A percentile compares a stretch with the other conserved stretches of the same genome.
phyloP scores from a whole-genome alignment of 495 filamentous ascomycete genomes.

The Lasiosphaeria hispida region DNA sequence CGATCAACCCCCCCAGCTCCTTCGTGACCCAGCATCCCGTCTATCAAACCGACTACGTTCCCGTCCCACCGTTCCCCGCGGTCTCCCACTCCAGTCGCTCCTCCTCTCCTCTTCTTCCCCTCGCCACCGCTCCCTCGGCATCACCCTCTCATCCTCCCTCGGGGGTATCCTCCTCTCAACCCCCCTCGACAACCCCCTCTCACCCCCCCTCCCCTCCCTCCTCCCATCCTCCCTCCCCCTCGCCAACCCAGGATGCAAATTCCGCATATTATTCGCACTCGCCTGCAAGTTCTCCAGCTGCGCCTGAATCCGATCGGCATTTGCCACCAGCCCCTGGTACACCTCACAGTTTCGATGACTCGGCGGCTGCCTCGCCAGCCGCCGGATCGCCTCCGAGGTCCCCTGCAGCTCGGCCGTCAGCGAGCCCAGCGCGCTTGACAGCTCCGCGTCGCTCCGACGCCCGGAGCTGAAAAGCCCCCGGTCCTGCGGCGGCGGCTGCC shows the following conservation, averaged over 20 bases:
- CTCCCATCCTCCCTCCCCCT: not conserved
- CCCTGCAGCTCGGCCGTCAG: conserved; percentile 23
- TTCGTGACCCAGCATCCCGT: too few species aligned
- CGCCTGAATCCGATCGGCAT: conserved; percentile 21
- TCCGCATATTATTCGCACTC: conserved; percentile 28
- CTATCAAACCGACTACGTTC: too few species aligned
- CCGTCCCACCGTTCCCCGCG: too few species aligned
- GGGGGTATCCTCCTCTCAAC: not conserved
- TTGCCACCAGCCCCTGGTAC: conserved; percentile 16
- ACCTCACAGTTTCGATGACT: conserved; percentile 23
- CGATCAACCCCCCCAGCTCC: too few species aligned
- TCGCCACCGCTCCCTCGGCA: not conserved
- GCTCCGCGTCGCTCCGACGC: conserved; percentile 11
- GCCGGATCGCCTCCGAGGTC: conserved; percentile 15
- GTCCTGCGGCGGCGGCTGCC: not conserved
- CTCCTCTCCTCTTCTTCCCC: not conserved
- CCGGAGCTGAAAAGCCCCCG: not conserved
- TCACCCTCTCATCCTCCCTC: not conserved
- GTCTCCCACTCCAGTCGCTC: not conserved
- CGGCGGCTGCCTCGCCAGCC: conserved; percentile 5
- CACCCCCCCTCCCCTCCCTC: not conserved
- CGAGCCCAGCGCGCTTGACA: conserved; percentile 22
- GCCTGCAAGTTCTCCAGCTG: conserved; percentile 19
- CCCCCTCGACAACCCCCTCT: not conserved
- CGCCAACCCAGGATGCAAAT: conserved; percentile 22